A percentile compares a stretch with the other conserved stretches of the same genome.
Evolutionary conservation across 306 rosid genomes (phyloP).

Genomic region (Ammopiptanthus mongolicus): DNA sequence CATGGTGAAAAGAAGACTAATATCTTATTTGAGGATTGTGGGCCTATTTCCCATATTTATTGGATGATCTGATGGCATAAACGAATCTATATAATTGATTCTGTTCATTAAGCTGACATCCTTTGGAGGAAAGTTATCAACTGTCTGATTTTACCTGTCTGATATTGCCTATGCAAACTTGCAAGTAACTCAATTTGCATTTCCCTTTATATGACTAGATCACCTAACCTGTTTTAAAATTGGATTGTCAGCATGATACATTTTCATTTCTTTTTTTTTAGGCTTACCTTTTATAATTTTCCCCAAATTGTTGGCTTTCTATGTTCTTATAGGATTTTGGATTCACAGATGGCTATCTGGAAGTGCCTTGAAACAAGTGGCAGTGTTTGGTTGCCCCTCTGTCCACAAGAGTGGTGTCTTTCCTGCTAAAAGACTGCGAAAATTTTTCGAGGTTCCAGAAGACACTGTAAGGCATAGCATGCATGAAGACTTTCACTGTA

Average conservation of each 20-base stretch:
- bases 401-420: constrained; percentile 24
- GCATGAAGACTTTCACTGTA: not conserved
- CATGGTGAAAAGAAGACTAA: not conserved
- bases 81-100: not conserved
- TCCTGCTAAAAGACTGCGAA: constrained; percentile 63
- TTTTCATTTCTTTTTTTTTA: not conserved
- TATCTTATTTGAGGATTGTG: not conserved
- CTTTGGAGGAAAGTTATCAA: not conserved
- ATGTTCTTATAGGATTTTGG: constrained; percentile 18
- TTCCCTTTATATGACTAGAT: not conserved
- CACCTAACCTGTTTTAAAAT: not conserved
- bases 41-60: not conserved
- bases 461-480: constrained; percentile 33
- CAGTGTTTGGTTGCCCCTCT: constrained; percentile 67
- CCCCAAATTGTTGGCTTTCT: not conserved
- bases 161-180: not conserved
- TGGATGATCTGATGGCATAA: not conserved
- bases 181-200: not conserved
- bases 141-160: not conserved
- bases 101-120: not conserved
- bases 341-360: constrained; percentile 77
- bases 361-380: constrained; percentile 63
- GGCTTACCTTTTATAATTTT: not conserved
- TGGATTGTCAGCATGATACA: not conserved
- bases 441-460: constrained; percentile 59